A percentile compares a stretch with the other conserved stretches of the same genome.
Evolutionary conservation across 2,329 filamentous ascomycete species (phyloP).

Genomic region (Phialophora verrucosa): DNA sequence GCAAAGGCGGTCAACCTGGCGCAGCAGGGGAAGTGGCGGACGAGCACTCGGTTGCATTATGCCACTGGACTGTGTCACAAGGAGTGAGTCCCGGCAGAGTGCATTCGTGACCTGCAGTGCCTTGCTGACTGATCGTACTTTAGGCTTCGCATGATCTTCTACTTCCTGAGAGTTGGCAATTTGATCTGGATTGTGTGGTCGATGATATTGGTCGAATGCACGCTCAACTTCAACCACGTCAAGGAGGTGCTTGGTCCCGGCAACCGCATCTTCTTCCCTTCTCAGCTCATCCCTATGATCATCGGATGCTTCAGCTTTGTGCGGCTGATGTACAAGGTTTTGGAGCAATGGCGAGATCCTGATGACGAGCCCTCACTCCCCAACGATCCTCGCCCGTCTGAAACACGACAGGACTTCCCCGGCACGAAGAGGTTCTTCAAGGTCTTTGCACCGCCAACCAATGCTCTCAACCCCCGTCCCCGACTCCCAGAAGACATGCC

Average conservation of each 20-base stretch:
- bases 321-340: conserved; percentile 24
- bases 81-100: conserved; percentile 18
- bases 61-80: conserved; percentile 25
- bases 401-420: conserved; percentile 13
- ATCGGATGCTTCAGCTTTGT: conserved; percentile 30
- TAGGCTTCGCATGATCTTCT: conserved; percentile 23
- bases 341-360: conserved; percentile 28
- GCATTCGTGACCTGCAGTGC: neutral
- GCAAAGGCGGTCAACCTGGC: conserved; percentile 17
- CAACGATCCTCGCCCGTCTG: conserved; percentile 1
- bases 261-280: conserved; percentile 25
- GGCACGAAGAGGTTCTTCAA: conserved; percentile 19
- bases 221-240: conserved; percentile 28
- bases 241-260: conserved; percentile 28
- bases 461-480: conserved; percentile 1
- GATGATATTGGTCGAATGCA: conserved; percentile 27
- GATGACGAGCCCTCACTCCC: conserved; percentile 29
- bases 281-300: conserved; percentile 31
- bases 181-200: conserved; percentile 26
- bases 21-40: conserved; percentile 18
- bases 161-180: conserved; percentile 25
- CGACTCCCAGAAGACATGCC: conserved; percentile 16
- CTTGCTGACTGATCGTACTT: conserved; percentile 2
- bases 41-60: conserved; percentile 29
- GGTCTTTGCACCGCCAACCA: conserved; percentile 23